A percentile compares a stretch with the other conserved stretches of the same genome.
Evolutionary conservation across 768 basidiomycete genomes (phyloP).

Genomic region (Mycena amicta): DNA sequence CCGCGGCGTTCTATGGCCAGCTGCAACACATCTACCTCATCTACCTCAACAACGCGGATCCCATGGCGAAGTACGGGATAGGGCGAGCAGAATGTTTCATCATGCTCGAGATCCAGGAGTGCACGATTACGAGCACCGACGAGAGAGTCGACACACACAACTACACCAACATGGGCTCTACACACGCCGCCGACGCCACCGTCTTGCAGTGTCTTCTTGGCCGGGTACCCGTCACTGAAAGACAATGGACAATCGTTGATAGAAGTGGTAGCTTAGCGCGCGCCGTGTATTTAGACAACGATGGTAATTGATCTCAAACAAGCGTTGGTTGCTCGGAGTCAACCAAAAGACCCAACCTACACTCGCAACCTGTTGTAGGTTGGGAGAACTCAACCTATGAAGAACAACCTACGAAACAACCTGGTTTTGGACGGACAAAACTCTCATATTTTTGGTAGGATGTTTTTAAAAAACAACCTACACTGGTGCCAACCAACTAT

Average conservation of each 20-base stretch:
- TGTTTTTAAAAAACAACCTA: not conserved
- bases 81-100: not conserved
- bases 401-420: not conserved
- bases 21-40: conserved; percentile 25
- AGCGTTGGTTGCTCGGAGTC: not conserved
- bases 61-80: not conserved
- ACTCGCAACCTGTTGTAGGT: no score
- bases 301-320: not conserved
- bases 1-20: conserved; percentile 26
- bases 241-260: not conserved
- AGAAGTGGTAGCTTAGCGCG: not conserved
- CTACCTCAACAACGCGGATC: conserved; percentile 1
- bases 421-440: not conserved
- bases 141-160: not conserved
- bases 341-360: no score
- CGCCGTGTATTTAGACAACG: not conserved
- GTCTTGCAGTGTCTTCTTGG: conserved; percentile 24
- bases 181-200: conserved; percentile 2
- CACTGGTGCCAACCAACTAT: not conserved
- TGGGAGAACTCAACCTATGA: not conserved
- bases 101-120: not conserved
- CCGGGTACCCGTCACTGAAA: conserved; percentile 3
- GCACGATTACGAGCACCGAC: not conserved
- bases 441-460: not conserved
- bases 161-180: not conserved